Evolutionary conservation across 805 yeast genomes (phyloP).

Genomic region (Hemisphaericaspora nanyangensis): DNA sequence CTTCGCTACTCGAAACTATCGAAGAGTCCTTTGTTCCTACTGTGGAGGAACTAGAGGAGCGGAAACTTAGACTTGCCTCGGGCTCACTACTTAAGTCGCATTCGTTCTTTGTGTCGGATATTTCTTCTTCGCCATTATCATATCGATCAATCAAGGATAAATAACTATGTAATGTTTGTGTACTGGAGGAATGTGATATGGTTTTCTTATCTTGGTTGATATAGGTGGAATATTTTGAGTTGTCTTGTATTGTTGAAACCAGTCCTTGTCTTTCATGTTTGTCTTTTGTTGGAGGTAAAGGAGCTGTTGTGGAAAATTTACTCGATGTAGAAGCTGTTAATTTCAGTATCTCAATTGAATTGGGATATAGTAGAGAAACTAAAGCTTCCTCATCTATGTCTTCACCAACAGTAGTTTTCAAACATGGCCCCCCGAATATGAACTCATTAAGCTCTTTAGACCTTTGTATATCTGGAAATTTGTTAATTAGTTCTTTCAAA

Average conservation of each 20-base stretch:
- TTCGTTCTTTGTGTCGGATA: not conserved
- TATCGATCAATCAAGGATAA: conserved; percentile 27
- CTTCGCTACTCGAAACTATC: not conserved
- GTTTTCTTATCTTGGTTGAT: conserved; percentile 8
- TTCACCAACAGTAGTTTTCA: not conserved
- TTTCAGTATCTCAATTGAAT: conserved; percentile 14
- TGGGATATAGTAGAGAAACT: conserved; percentile 14
- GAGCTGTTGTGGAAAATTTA: conserved; percentile 21
- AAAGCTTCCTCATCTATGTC: conserved; percentile 6
- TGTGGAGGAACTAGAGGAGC: not conserved
- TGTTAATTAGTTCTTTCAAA: conserved; percentile 17
- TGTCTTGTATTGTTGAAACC: not conserved
- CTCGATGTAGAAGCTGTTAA: conserved; percentile 5
- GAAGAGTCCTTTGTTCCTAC: not conserved
- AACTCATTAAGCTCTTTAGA: conserved; percentile 10
- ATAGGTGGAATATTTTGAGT: conserved; percentile 14
- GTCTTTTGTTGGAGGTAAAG: conserved; percentile 16
- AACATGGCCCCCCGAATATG: conserved; percentile 3
- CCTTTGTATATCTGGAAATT: conserved; percentile 8
- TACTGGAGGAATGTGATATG: conserved; percentile 15
- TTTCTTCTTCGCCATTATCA: conserved; percentile 13
- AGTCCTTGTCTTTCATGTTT: conserved; percentile 1
- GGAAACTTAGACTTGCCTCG: too few species aligned
- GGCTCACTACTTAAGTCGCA: not conserved
- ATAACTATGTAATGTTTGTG: conserved; percentile 22